Evolutionary conservation across 78 protist genomes (phyloP).

Genomic region (Dictyostelium firmibasis): DNA sequence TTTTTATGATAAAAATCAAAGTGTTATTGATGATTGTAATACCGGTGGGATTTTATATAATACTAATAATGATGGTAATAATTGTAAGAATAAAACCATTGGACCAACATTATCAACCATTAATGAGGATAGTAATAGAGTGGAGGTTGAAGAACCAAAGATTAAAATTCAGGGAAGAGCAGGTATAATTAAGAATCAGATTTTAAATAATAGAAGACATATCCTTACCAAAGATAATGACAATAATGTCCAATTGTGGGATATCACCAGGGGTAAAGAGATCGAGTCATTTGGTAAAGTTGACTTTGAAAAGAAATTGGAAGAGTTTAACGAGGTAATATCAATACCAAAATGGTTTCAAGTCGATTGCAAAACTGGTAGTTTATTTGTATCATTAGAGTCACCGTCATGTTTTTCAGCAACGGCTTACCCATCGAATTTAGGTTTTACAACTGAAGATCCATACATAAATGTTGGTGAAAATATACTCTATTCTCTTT

Average conservation of each 20-base stretch:
- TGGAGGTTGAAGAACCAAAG: neutral
- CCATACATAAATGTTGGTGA: constrained; percentile 14
- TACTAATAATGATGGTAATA: neutral
- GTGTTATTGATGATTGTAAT: neutral
- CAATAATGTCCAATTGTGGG: constrained; percentile 44
- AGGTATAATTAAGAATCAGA: constrained; percentile 57
- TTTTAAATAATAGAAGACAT: constrained; percentile 51
- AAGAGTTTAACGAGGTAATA: constrained; percentile 11
- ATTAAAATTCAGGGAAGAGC: constrained; percentile 31
- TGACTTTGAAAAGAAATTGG: constrained; percentile 32
- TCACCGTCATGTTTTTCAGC: constrained; percentile 43
- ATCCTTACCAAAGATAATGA: constrained; percentile 47
- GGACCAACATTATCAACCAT: neutral
- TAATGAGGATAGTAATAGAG: neutral
- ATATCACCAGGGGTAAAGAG: constrained; percentile 41
- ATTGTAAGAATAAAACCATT: neutral
- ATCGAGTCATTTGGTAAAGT: constrained; percentile 47
- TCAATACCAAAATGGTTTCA: constrained; percentile 59
- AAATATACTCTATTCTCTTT: neutral
- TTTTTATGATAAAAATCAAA: neutral
- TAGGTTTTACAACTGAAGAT: neutral
- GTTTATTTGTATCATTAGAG: constrained; percentile 31
- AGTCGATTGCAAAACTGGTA: constrained; percentile 63
- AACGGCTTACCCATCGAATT: neutral
- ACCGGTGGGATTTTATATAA: neutral